Evolutionary conservation across 768 basidiomycete genomes (phyloP), one percentile per base, ranked within the genome.

Genomic region (Termitomyces titanicus): DNA sequence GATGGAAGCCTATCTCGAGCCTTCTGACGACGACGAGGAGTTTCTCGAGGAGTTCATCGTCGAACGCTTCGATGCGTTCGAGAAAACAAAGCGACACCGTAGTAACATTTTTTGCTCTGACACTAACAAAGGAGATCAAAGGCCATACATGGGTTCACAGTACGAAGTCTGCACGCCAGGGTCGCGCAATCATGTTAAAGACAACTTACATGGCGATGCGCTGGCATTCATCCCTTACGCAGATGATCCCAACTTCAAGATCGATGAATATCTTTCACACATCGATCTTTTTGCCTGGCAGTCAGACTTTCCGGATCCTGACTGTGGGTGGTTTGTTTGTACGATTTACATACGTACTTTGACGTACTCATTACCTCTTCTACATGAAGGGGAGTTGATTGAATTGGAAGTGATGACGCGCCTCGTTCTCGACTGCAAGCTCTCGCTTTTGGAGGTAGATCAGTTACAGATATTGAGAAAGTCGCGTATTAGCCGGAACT

Each of bases 81-180:
- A 45, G 27, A 35, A 59, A 8, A n/a, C 53, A 10, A 27, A 48
- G 27, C 58, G 59, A 13, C 59, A 61, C 27, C 29, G 37, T 5
- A n/a, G n/a, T n/a, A n/a, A 64, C 61, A 0, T n/a, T 64, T 53
- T 18, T 22, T 61, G 55, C 38, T 9, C 54, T 33, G 38, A 59
- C 24, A 40, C 47, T 15, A 13, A 20, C 3, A 25, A 27, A 10
- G 44, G 51, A 25, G 24, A 11, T 37, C 7, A n/a, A 12, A 20
- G n/a, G 18, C 20, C 48, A 15, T 43, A 42, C 4, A 54, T 64
- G 2, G 63, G 67, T 51, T 63, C 71, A 8, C 57, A 48, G 1
- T 83, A 83, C 56, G 75, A 78, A 15, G 68, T 68, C n/a, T 84
- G 82, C 58, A 69, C 82, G 0, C 76, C 82, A 0, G 55, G 65